These are phyloP conservation scores for Aspergillus chevalieri DNA, from an alignment of 2,329 filamentous ascomycete species.

Conservation along the genomic window DNA sequence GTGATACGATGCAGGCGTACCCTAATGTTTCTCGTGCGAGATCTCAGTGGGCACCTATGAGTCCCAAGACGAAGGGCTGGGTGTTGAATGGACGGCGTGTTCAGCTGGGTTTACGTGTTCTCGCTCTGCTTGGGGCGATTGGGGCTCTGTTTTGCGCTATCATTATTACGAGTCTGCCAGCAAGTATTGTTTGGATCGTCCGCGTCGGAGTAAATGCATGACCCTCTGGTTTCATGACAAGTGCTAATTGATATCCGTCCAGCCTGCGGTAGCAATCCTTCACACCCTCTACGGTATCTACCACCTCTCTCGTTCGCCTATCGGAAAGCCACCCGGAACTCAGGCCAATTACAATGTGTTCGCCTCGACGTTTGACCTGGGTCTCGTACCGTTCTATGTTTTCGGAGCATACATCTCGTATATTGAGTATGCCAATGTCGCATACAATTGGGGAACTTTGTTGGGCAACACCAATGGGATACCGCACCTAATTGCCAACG, in stretches of 20 bases:
- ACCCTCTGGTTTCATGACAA: background rate
- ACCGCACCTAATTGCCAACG: constrained; percentile 56
- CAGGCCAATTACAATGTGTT: constrained; percentile 88
- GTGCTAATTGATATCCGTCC: background rate
- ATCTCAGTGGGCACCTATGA: constrained; percentile 60
- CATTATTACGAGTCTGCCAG: constrained; percentile 63
- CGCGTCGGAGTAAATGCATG: constrained; percentile 60
- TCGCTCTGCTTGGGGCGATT: constrained; percentile 62
- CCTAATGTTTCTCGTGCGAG: constrained; percentile 56
- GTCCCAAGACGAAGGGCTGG: constrained; percentile 60
- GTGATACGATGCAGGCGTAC: constrained; percentile 24
- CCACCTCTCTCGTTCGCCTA: constrained; percentile 66
- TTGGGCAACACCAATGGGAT: constrained; percentile 49
- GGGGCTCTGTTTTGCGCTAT: constrained; percentile 72
- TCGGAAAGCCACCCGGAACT: constrained; percentile 67
- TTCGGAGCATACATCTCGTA: constrained; percentile 53
- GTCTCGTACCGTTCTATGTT: constrained; percentile 57
- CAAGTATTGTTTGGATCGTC: constrained; percentile 66
- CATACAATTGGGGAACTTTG: constrained; percentile 61
- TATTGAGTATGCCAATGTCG: constrained; percentile 41
- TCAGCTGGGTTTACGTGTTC: constrained; percentile 62
- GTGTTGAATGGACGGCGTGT: constrained; percentile 64
- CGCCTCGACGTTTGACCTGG: constrained; percentile 65
- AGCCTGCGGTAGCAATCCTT: constrained; percentile 70
- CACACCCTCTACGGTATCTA: constrained; percentile 73